Evolutionary conservation across 106 monocot genomes (phyloP).

Genomic region (Acorus calamus): DNA sequence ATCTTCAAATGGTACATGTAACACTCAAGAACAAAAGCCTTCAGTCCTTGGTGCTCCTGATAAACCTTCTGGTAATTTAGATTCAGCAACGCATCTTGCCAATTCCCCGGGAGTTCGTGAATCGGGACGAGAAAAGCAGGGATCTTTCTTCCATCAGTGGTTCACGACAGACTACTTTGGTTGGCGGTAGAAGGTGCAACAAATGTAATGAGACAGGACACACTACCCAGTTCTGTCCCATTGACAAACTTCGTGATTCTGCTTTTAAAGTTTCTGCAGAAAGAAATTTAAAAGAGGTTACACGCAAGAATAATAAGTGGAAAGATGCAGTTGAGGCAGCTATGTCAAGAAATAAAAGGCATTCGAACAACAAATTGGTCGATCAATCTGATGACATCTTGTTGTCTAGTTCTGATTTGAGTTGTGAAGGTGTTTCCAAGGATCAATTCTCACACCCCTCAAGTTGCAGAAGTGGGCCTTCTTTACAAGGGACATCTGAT

Average conservation of each 20-base stretch:
- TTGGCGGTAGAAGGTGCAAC: conserved; percentile 30
- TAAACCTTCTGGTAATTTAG: conserved; percentile 8
- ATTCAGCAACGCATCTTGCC: conserved; percentile 2
- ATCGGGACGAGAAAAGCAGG: conserved; percentile 33
- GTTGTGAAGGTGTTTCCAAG: conserved; percentile 12
- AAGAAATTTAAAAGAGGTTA: conserved; percentile 15
- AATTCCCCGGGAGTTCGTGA: neutral
- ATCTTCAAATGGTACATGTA: conserved; percentile 13
- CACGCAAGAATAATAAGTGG: conserved; percentile 36
- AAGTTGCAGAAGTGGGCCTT: conserved; percentile 2
- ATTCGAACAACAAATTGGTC: conserved; percentile 6
- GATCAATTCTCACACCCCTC: conserved; percentile 10
- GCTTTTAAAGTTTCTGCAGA: conserved; percentile 54
- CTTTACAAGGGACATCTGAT: conserved; percentile 10
- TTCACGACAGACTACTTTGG: conserved; percentile 19
- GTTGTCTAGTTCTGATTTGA: conserved; percentile 1
- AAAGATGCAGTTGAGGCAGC: conserved; percentile 38
- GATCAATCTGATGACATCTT: conserved; percentile 21
- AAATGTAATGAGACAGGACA: conserved; percentile 87
- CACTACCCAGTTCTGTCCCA: conserved; percentile 47
- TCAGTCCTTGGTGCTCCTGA: neutral
- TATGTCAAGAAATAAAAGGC: conserved; percentile 9
- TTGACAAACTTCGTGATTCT: conserved; percentile 42
- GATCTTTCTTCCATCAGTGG: conserved; percentile 9
- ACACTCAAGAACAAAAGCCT: conserved; percentile 16